Evolutionary conservation across 495 filamentous ascomycete species (phyloP), one percentile per base, ranked within the genome.

Genomic region (Neurospora pannonica): DNA sequence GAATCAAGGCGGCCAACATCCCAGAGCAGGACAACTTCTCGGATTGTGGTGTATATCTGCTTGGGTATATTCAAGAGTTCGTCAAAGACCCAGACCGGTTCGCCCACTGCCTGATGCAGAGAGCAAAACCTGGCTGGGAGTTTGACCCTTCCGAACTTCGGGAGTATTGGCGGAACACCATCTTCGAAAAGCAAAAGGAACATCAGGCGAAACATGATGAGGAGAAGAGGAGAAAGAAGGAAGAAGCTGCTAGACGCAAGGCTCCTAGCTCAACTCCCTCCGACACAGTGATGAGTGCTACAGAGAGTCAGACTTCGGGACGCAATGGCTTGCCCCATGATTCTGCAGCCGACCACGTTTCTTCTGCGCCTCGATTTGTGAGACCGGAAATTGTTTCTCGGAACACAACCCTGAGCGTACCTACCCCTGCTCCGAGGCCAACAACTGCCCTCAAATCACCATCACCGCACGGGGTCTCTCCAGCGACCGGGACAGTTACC

Each of bases 21-120:
- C 96, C 97, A 2, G 79, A 88, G 71, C 96, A 99, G 81, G 83
- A 88, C 17, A 99, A 98, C 76, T 92, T 85, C 78, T 94, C 88
- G 54, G 96, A 99, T 80, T 99, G 96, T 79, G 96, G 96, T 3
- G 80, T 97, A 2, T 98, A 90, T 79, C 83, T 98, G 10, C 82
- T 98, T 11, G 92, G 89, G 4, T 99, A 98, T 75, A 80, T 96
- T 36, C 89, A 93, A 76, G 90, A 91, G 75, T 98, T 99, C 73
- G 86, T 94, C 3, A 82, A 88, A 71, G 78, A 91, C 71, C 94
- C 94, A 5, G 87, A 90, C 69, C 75, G 73, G 4, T 97, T 97
- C 70, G 82, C 84, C 11, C 76, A 75, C 13, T 77, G 70, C 13
- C 54, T 87, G 13, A 78, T 86, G 17, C 77, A 73, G 19, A 81